Evolutionary conservation across 2,329 filamentous ascomycete genomes (phyloP).

Genomic region (Cladophialophora immunda): DNA sequence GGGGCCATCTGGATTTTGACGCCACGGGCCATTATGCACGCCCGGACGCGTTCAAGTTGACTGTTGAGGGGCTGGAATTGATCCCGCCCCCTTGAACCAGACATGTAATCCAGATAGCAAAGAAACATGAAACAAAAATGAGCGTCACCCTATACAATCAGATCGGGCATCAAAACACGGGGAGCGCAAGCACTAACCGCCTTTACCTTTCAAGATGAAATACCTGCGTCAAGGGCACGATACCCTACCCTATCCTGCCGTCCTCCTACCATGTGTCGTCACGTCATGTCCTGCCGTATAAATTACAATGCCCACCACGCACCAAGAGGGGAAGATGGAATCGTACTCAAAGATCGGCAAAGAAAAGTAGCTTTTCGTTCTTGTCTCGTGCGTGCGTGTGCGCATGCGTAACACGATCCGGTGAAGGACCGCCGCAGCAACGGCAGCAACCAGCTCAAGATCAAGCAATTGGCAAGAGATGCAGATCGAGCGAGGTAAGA

Average conservation of each 20-base stretch:
- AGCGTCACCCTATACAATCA: neutral
- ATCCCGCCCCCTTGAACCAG: constrained; percentile 61
- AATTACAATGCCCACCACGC: constrained; percentile 41
- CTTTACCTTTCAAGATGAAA: neutral
- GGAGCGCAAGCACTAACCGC: neutral
- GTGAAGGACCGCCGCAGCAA: constrained; percentile 34
- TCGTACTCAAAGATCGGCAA: constrained; percentile 62
- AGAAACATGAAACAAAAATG: neutral
- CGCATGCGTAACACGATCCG: too few species aligned
- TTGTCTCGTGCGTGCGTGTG: constrained; percentile 59
- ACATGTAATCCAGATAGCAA: neutral
- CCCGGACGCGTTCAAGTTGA: constrained; percentile 69
- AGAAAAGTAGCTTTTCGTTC: constrained; percentile 44
- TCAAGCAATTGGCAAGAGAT: constrained; percentile 43
- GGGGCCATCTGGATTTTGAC: constrained; percentile 83
- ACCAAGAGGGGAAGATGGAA: constrained; percentile 43
- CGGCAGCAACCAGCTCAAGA: constrained; percentile 53
- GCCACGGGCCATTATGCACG: constrained; percentile 85
- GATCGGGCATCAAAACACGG: neutral
- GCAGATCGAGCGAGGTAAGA: constrained; percentile 61
- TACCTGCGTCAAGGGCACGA: too few species aligned
- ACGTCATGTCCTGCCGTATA: constrained; percentile 38
- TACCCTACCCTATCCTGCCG: neutral
- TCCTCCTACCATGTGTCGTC: neutral
- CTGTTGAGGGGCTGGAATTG: constrained; percentile 67